These are phyloP conservation scores for Boletus fagicola DNA, from an alignment of 768 basidiomycete species.

Conservation along the genomic window DNA sequence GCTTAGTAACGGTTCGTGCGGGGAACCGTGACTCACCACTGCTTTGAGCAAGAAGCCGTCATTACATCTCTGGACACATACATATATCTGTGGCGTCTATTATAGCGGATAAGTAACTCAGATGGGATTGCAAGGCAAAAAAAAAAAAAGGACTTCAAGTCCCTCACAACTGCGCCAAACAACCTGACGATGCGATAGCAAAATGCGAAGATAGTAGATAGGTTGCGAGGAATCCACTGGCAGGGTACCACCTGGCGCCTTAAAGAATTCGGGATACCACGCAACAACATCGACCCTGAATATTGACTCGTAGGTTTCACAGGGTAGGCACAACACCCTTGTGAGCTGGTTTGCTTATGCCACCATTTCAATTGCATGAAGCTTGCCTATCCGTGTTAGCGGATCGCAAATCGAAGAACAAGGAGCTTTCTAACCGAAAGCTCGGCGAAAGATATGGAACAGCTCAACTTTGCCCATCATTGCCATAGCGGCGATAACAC, in stretches of 20 bases:
- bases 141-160: too few species aligned
- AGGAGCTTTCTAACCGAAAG: background rate
- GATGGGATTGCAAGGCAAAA: background rate
- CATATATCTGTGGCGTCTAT: slow-evolving; percentile 10
- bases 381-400: background rate
- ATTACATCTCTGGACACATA: slow-evolving; percentile 11
- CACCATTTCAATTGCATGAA: background rate
- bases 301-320: too few species aligned
- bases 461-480: background rate
- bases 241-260: too few species aligned
- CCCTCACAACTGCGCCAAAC: slow-evolving; percentile 13
- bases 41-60: slow-evolving; percentile 3
- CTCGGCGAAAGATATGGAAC: background rate
- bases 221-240: background rate
- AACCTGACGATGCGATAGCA: background rate
- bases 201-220: too few species aligned
- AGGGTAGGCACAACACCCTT: background rate
- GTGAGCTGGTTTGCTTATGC: background rate
- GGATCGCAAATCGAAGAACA: background rate
- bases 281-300: background rate
- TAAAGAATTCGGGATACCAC: too few species aligned
- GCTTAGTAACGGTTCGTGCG: background rate
- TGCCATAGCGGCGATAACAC: background rate
- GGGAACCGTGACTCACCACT: slow-evolving; percentile 1
- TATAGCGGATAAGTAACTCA: background rate